A percentile compares a stretch with the other conserved stretches of the same genome.
phyloP scores from a whole-genome alignment of 2,329 filamentous ascomycete species.

The Penicillium sp. region DNA sequence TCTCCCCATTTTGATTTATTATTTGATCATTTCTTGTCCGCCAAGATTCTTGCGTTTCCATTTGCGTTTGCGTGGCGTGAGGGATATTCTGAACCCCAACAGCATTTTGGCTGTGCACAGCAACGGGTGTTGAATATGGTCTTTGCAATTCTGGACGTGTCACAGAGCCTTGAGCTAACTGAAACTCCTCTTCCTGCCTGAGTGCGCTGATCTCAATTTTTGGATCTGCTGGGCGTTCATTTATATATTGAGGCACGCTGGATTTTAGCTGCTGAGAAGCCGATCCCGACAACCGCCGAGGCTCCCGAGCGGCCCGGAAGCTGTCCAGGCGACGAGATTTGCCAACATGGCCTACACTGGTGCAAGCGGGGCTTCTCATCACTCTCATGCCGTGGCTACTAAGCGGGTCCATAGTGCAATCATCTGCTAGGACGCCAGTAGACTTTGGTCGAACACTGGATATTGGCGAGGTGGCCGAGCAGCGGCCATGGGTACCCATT shows the following conservation, averaged over 20 bases:
- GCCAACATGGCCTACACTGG: background rate
- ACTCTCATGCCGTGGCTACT: background rate
- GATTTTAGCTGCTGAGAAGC: background rate
- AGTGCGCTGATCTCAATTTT: background rate
- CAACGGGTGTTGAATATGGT: background rate
- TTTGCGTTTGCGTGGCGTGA: background rate
- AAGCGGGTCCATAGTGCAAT: background rate
- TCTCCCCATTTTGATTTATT: background rate
- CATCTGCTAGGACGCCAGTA: background rate
- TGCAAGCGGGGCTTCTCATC: background rate
- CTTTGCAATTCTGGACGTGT: background rate
- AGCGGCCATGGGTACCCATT: background rate
- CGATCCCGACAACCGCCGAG: background rate
- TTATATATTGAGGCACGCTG: background rate
- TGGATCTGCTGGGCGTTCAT: background rate
- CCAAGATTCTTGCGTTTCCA: no score
- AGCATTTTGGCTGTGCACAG: background rate
- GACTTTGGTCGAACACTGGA: slow-evolving; percentile 1
- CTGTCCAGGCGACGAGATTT: slow-evolving; percentile 1
- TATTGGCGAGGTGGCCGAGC: background rate
- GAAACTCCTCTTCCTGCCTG: background rate
- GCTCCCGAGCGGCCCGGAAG: background rate
- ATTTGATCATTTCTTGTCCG: background rate
- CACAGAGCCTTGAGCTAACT: background rate
- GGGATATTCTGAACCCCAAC: background rate